A percentile compares a stretch with the other conserved stretches of the same genome.
phyloP scores from a whole-genome alignment of 2,329 filamentous ascomycete genomes.

The Neofusicoccum sp. region DNA sequence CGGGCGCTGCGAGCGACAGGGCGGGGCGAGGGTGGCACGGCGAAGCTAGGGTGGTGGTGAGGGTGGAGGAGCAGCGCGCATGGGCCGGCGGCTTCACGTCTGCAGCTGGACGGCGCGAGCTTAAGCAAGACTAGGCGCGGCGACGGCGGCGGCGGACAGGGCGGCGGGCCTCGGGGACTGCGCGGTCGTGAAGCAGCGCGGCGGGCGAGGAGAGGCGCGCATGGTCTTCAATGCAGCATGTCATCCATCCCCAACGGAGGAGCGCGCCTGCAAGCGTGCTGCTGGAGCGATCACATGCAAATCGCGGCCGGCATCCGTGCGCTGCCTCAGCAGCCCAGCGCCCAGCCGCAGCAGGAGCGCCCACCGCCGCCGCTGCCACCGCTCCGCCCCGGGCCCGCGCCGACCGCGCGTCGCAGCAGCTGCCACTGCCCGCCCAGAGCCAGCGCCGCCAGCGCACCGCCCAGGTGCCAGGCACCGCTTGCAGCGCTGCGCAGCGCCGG shows the following conservation, averaged over 20 bases:
- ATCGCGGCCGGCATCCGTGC: neutral
- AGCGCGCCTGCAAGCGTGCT: constrained; percentile 12
- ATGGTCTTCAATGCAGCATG: constrained; percentile 15
- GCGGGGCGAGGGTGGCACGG: neutral
- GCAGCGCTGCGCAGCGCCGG: neutral
- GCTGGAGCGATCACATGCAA: constrained; percentile 7
- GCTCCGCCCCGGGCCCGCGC: neutral
- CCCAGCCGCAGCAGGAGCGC: neutral
- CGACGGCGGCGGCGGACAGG: neutral
- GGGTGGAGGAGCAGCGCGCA: neutral
- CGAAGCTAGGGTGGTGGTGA: constrained; percentile 8
- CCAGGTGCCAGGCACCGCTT: neutral
- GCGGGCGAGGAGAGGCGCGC: constrained; percentile 1
- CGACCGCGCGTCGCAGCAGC: neutral
- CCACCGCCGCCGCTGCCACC: neutral
- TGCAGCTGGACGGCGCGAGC: neutral
- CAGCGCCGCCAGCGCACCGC: neutral
- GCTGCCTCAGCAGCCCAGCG: neutral
- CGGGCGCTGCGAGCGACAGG: neutral
- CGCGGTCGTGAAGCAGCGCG: neutral
- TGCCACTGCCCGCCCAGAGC: neutral
- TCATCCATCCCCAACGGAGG: constrained; percentile 15
- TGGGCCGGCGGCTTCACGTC: neutral
- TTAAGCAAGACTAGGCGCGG: neutral
- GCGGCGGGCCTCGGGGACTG: neutral